These are phyloP conservation scores for Mycena olivaceomarginata DNA, from an alignment of 768 basidiomycete genomes.

Conservation along the genomic window DNA sequence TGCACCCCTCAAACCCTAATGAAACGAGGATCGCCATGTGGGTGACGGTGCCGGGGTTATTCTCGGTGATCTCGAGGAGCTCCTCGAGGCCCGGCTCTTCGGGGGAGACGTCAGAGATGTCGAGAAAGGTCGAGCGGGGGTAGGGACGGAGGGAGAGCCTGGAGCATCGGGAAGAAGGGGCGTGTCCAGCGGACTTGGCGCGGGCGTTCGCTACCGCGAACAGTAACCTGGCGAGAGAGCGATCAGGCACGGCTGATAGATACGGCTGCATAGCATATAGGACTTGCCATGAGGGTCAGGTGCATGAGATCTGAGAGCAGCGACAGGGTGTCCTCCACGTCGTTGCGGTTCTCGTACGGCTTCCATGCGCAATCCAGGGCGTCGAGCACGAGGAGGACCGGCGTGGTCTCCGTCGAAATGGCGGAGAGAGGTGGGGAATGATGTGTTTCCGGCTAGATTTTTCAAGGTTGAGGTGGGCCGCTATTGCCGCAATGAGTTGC, in stretches of 20 bases:
- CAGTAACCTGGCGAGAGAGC: slow-evolving; percentile 20
- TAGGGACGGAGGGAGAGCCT: slow-evolving; percentile 18
- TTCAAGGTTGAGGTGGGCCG: slow-evolving; percentile 9
- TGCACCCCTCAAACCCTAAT: slow-evolving; percentile 37
- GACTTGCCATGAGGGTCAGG: slow-evolving; percentile 36
- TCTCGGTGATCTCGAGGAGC: slow-evolving; percentile 32
- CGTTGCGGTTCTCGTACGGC: slow-evolving; percentile 17
- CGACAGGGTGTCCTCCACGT: slow-evolving; percentile 34
- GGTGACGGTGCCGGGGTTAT: slow-evolving; percentile 14
- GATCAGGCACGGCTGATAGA: neutral
- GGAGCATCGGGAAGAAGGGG: slow-evolving; percentile 37
- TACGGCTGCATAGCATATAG: neutral
- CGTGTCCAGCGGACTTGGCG: slow-evolving; percentile 43
- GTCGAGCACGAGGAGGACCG: slow-evolving; percentile 33
- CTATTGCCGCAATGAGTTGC: slow-evolving; percentile 21
- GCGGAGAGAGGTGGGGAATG: neutral
- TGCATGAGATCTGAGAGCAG: slow-evolving; percentile 33
- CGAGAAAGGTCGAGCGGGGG: slow-evolving; percentile 39
- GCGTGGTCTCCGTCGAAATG: neutral
- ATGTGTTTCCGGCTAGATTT: slow-evolving; percentile 16
- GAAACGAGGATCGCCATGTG: slow-evolving; percentile 34
- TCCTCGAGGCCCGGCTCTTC: slow-evolving; percentile 33
- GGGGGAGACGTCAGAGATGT: slow-evolving; percentile 41
- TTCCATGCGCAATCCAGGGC: slow-evolving; percentile 33
- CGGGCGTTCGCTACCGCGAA: slow-evolving; percentile 39